These are phyloP conservation scores for Annulohypoxylon bovei DNA, from an alignment of 495 filamentous ascomycete genomes.

Conservation along the genomic window DNA sequence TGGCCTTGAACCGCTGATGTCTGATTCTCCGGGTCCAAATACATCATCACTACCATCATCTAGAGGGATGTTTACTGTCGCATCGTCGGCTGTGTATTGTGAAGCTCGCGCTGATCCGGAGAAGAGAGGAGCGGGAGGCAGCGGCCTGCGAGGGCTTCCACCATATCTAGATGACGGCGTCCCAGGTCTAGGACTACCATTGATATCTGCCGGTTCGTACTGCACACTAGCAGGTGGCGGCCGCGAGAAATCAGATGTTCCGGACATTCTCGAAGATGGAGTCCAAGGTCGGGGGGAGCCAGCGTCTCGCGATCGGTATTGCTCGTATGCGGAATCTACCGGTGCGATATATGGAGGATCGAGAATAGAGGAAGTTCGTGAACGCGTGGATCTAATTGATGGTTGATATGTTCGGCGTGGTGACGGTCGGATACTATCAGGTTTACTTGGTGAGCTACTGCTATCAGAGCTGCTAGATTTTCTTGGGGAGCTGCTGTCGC, in stretches of 20 bases:
- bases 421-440: constrained; percentile 49
- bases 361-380: constrained; percentile 54
- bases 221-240: constrained; percentile 73
- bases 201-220: constrained; percentile 88
- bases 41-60: constrained; percentile 72
- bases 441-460: constrained; percentile 51
- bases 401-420: constrained; percentile 59
- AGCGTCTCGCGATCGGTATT: constrained; percentile 47
- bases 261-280: constrained; percentile 65
- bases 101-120: constrained; percentile 56
- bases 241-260: constrained; percentile 68
- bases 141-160: constrained; percentile 82
- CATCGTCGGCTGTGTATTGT: constrained; percentile 59
- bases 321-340: constrained; percentile 56
- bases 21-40: constrained; percentile 70
- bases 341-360: constrained; percentile 60
- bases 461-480: constrained; percentile 10
- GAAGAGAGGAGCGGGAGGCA: constrained; percentile 93
- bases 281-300: constrained; percentile 76
- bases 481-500: constrained; percentile 13
- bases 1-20: constrained; percentile 53
- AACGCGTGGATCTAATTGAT: constrained; percentile 56
- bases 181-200: constrained; percentile 89
- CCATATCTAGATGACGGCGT: constrained; percentile 89
- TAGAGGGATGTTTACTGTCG: constrained; percentile 69